Conservation (phyloP, 2,329 filamentous ascomycete species). For the Cryphonectria naterciae region DNA sequence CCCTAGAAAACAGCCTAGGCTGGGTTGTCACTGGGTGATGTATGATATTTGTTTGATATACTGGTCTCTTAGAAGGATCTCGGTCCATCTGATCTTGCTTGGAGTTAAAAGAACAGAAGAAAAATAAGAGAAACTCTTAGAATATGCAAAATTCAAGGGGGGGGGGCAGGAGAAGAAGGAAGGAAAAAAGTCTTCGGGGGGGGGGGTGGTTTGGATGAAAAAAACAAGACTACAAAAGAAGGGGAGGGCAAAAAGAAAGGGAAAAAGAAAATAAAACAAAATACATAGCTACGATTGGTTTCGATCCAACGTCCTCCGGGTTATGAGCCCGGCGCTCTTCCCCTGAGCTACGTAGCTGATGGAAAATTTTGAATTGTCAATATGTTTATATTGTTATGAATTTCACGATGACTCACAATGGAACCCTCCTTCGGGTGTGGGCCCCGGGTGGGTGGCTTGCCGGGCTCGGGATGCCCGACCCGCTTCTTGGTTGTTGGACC, state of each 20-base stretch:
- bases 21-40: not conserved
- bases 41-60: no score
- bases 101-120: not conserved
- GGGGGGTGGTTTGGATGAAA: not conserved
- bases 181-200: not conserved
- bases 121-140: not conserved
- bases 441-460: no score
- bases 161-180: no score
- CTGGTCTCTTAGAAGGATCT: no score
- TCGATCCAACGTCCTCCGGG: conserved; percentile 27
- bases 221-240: not conserved
- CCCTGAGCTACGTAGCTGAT: conserved; percentile 28
- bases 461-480: not conserved
- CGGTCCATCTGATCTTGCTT: no score
- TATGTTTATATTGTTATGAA: not conserved
- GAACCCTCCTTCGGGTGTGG: not conserved
- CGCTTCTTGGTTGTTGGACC: not conserved
- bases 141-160: not conserved
- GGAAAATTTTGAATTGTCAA: not conserved
- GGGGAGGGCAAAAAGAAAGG: not conserved
- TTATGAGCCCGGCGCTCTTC: conserved; percentile 29
- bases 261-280: conserved; percentile 9
- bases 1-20: not conserved
- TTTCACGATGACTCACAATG: conserved; percentile 9
- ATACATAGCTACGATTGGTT: conserved; percentile 22